These are phyloP conservation scores for Excoecaria agallocha DNA, from an alignment of 345 rosid genomes.

Conservation along the genomic window DNA sequence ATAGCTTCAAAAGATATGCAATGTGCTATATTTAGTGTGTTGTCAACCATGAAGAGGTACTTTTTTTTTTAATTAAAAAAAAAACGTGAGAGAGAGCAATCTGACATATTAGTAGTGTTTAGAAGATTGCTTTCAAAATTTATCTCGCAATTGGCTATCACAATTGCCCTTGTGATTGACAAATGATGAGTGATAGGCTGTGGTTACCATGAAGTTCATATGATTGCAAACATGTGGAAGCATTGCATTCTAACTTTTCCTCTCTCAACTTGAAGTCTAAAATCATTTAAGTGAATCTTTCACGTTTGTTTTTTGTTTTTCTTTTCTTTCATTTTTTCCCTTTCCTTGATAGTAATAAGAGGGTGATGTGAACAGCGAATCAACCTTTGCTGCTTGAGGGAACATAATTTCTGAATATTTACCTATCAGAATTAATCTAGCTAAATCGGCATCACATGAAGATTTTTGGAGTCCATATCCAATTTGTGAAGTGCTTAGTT, in stretches of 20 bases:
- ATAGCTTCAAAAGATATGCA: not conserved
- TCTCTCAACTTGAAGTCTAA: not conserved
- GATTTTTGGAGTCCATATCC: slow-evolving; percentile 21
- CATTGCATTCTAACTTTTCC: not conserved
- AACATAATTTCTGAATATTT: not conserved
- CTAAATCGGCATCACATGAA: not conserved
- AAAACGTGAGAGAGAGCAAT: not conserved
- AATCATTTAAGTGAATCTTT: not conserved
- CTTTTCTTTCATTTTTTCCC: no score
- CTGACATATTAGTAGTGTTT: not conserved
- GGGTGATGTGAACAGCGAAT: not conserved
- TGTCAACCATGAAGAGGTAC: not conserved
- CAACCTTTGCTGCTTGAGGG: not conserved
- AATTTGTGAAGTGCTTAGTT: no score
- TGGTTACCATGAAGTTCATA: not conserved
- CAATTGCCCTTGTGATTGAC: not conserved
- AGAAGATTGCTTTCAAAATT: not conserved
- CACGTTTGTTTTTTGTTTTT: not conserved
- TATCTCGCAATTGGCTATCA: not conserved
- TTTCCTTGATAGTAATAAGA: not conserved
- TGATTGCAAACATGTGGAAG: not conserved
- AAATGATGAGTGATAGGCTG: slow-evolving; percentile 1
- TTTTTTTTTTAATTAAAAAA: no score
- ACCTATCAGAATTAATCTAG: not conserved
- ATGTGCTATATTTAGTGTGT: not conserved